These are phyloP conservation scores for Pythium inflatum DNA, from an alignment of 352 stramenopile species.

Conservation along the genomic window DNA sequence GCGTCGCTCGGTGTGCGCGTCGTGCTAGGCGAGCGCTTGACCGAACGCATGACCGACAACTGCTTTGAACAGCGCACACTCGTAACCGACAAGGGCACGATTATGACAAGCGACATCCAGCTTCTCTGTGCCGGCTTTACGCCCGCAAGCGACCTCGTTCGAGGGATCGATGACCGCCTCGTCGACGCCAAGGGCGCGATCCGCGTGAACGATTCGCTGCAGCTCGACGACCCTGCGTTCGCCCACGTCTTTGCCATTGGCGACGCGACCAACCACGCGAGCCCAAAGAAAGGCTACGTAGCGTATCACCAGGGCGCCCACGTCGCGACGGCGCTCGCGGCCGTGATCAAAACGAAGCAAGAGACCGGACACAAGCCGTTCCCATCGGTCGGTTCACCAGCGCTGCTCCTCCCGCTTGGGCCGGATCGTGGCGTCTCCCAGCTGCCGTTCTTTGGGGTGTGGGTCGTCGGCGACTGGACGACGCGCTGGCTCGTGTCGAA, in stretches of 20 bases:
- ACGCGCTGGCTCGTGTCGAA: slow-evolving; percentile 35
- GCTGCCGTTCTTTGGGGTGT: slow-evolving; percentile 32
- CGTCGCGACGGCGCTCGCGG: slow-evolving; percentile 43
- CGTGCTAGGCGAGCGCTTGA: slow-evolving; percentile 56
- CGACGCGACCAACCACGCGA: slow-evolving; percentile 52
- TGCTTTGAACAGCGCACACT: slow-evolving; percentile 46
- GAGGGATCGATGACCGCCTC: slow-evolving; percentile 40
- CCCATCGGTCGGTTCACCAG: slow-evolving; percentile 22
- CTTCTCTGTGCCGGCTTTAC: slow-evolving; percentile 50
- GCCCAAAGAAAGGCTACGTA: slow-evolving; percentile 49
- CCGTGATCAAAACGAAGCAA: slow-evolving; percentile 46
- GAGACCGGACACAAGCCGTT: slow-evolving; percentile 44
- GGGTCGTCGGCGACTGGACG: slow-evolving; percentile 36
- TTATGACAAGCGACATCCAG: slow-evolving; percentile 63
- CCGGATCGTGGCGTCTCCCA: slow-evolving; percentile 38
- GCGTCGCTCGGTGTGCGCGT: slow-evolving; percentile 52
- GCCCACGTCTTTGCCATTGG: slow-evolving; percentile 58
- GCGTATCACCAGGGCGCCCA: slow-evolving; percentile 48
- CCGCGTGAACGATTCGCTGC: slow-evolving; percentile 51
- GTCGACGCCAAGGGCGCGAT: slow-evolving; percentile 44
- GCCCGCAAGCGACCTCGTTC: slow-evolving; percentile 38
- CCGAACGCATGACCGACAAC: slow-evolving; percentile 42
- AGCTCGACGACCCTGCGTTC: slow-evolving; percentile 50
- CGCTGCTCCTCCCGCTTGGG: slow-evolving; percentile 38
- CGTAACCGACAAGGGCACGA: slow-evolving; percentile 52